Percentiles rank a stretch among this genome's conserved stretches.
phyloP scores from a whole-genome alignment of 2,329 filamentous ascomycete species.

The Trichoderma arundinaceum region DNA sequence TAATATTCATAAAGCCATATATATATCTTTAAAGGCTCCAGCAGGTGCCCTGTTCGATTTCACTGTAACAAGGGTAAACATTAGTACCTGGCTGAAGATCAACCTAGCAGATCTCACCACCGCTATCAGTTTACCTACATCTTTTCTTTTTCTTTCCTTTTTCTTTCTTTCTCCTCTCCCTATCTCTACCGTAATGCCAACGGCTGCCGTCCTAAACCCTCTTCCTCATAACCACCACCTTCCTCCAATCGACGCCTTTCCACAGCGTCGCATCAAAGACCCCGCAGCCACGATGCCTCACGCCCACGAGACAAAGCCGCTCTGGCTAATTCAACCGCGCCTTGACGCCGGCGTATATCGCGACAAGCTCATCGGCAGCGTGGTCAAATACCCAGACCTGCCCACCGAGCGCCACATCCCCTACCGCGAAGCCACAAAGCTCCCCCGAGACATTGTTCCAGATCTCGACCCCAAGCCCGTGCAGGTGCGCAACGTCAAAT shows the following conservation, averaged over 20 bases:
- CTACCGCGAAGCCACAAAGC: slow-evolving; percentile 33
- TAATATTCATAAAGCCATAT: background rate
- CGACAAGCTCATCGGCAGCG: slow-evolving; percentile 42
- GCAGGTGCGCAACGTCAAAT: slow-evolving; percentile 39
- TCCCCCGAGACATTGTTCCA: slow-evolving; percentile 37
- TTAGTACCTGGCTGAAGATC: background rate
- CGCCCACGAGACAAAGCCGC: slow-evolving; percentile 37
- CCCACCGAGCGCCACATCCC: slow-evolving; percentile 40
- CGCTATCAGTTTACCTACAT: background rate
- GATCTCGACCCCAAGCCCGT: slow-evolving; percentile 40
- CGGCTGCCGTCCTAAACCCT: background rate
- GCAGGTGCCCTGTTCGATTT: background rate
- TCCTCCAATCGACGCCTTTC: background rate
- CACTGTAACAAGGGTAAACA: background rate
- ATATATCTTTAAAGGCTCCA: background rate
- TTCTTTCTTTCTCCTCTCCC: background rate
- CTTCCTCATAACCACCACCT: background rate
- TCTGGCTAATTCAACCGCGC: slow-evolving; percentile 41
- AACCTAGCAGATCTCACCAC: slow-evolving; percentile 8
- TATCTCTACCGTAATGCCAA: slow-evolving; percentile 8
- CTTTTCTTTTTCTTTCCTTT: background rate
- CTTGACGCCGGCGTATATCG: slow-evolving; percentile 40
- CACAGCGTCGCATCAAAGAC: background rate
- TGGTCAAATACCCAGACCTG: slow-evolving; percentile 40
- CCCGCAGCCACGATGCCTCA: slow-evolving; percentile 25